phyloP scores from a whole-genome alignment of 192 early-diverging fungal genomes.

The Glomus cerebriforme region DNA sequence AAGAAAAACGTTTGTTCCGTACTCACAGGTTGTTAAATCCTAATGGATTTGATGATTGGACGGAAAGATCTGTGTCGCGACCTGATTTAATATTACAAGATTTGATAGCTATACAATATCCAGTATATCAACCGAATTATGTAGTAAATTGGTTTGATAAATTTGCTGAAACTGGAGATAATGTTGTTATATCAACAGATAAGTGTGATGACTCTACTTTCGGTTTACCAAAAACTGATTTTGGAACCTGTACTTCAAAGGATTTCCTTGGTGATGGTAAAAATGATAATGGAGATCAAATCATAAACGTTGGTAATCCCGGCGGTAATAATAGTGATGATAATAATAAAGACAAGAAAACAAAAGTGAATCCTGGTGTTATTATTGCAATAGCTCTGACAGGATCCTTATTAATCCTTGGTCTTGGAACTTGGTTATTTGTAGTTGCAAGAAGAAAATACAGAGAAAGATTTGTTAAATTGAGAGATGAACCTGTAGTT shows the following conservation, averaged over 20 bases:
- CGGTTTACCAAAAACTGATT: background rate
- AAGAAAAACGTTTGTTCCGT: conserved; percentile 24
- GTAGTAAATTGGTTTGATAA: conserved; percentile 18
- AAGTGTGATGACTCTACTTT: background rate
- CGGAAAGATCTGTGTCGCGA: conserved; percentile 24
- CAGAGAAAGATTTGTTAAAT: conserved; percentile 24
- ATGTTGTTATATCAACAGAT: background rate
- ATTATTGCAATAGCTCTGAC: background rate
- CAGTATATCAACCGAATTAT: conserved; percentile 28
- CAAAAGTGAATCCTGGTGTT: background rate
- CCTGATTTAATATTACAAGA: conserved; percentile 35
- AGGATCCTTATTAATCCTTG: background rate
- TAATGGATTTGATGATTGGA: conserved; percentile 28
- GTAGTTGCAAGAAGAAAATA: conserved; percentile 3
- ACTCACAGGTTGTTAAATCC: conserved; percentile 1
- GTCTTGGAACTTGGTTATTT: background rate
- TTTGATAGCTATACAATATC: conserved; percentile 38
- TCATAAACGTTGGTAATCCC: background rate
- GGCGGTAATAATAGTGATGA: background rate
- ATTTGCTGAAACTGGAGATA: conserved; percentile 9
- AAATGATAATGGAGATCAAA: background rate
- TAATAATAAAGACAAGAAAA: background rate
- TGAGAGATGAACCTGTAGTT: conserved; percentile 19
- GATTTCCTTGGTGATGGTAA: background rate
- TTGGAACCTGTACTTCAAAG: background rate